Evolutionary conservation across 176 grass and related monocot genomes (phyloP), one percentile per base, ranked within the genome.

Genomic region (Alopecurus myosuroides): DNA sequence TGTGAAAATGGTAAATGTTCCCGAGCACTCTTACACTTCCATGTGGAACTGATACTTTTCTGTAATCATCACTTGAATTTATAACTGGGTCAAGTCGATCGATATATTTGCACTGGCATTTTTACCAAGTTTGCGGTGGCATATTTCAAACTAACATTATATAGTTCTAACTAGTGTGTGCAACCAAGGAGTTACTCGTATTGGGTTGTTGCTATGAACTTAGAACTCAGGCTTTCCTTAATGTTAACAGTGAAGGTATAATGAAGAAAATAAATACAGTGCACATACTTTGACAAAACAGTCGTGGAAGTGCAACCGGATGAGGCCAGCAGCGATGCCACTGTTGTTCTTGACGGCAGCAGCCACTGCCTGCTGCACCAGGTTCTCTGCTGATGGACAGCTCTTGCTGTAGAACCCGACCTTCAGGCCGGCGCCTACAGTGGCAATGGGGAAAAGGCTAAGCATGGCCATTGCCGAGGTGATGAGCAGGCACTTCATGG

Each of bases 241-340:
- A 56, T 13, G 34, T 14, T 31, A 10, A 62, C 33, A 57, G 19
- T 26, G 67, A 25, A 85, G 20, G 72, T 14, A 80, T 15, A 42
- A n/a, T 28, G 33, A 25, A 14, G 17, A 84, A 45, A 28, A 4
- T 1, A 81, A 6, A 20, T 25, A 6, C 3, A 28, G 36, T 20
- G 19, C 15, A 64, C 71, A 23, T 82, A 90, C 88, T 50, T 53
- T 85, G 49, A 97, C 92, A 22, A 97, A 94, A 56, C 95, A 97
- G 23, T 97, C 95, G 29, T 94, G 95, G 79, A 97, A 94, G 69
- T 92, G 90, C 46, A 97, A 26, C 40, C 95, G 84, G 84, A 97
- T 90, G 66, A 97, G 87, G 1, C 92, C 92, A 31, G 86, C 88
- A 12, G 86, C 93, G 63, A 94, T 19, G 19, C 90, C 93, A 12